Evolutionary conservation across 1,284 basidiomycete genomes (phyloP).

Genomic region (Xanthoconium separans): DNA sequence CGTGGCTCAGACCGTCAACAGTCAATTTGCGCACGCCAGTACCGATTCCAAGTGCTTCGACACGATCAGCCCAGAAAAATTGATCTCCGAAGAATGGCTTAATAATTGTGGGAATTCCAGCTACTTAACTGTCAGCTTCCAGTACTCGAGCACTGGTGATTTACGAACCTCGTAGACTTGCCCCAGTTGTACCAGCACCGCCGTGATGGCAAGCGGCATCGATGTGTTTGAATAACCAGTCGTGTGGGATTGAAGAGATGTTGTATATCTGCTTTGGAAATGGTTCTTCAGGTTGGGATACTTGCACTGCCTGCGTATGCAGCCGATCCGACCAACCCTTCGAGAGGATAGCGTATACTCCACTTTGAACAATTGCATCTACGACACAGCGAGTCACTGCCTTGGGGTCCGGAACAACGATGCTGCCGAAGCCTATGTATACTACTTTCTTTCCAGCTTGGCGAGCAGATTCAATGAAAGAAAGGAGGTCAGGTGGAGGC

Average conservation of each 20-base stretch:
- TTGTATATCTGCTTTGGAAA: constrained; percentile 78
- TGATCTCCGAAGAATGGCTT: constrained; percentile 98
- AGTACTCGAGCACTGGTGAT: neutral
- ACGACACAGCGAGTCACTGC: constrained; percentile 89
- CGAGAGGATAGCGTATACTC: constrained; percentile 88
- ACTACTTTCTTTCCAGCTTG: constrained; percentile 83
- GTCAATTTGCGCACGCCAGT: constrained; percentile 84
- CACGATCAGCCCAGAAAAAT: constrained; percentile 95
- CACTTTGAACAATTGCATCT: constrained; percentile 83
- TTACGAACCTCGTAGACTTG: constrained; percentile 77
- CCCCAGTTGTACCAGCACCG: constrained; percentile 94
- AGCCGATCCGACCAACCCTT: constrained; percentile 98
- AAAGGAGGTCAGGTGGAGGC: constrained; percentile 75
- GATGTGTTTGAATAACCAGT: constrained; percentile 94
- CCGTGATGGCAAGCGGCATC: constrained; percentile 98
- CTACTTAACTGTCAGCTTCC: constrained; percentile 39
- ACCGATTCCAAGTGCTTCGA: constrained; percentile 91
- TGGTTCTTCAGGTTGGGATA: constrained; percentile 61
- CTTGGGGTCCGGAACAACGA: constrained; percentile 93
- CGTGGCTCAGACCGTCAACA: constrained; percentile 72
- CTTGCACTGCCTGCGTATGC: constrained; percentile 62
- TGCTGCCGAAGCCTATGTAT: constrained; percentile 98
- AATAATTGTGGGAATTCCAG: constrained; percentile 93
- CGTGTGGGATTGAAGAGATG: constrained; percentile 90
- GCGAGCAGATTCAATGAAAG: constrained; percentile 82